Conservation (phyloP, 2,329 filamentous ascomycete species). For the Talaromyces albobiverticillius region DNA sequence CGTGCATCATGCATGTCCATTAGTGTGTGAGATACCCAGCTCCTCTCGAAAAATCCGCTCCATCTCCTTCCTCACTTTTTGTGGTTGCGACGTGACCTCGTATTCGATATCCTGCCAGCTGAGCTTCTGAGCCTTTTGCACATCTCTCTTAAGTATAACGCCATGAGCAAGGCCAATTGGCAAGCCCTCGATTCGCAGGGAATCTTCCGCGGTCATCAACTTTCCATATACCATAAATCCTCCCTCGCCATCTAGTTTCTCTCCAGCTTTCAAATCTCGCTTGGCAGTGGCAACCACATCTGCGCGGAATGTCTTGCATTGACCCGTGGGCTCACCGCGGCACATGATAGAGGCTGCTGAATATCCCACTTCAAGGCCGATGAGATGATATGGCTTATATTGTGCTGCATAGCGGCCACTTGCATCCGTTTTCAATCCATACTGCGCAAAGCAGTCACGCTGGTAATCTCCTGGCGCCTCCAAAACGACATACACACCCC, state of each 20-base stretch:
- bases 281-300: not conserved
- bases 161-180: not conserved
- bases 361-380: not conserved
- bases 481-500: not conserved
- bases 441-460: not conserved
- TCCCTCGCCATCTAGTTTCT: not conserved
- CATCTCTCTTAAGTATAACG: not conserved
- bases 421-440: not conserved
- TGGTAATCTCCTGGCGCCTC: not conserved
- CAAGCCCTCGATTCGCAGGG: not conserved
- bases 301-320: not conserved
- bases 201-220: not conserved
- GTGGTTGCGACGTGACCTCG: not conserved
- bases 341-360: not conserved
- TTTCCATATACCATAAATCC: not conserved
- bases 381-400: not conserved
- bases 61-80: not conserved
- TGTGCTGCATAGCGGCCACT: not conserved
- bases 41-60: not conserved
- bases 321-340: not conserved
- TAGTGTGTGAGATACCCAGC: not conserved
- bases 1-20: not conserved
- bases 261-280: not conserved
- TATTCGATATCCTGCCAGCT: slow-evolving; percentile 1
- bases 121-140: not conserved